Evolutionary conservation across 2,329 filamentous ascomycete species (phyloP).

Genomic region (Phyllosticta ampelicida): DNA sequence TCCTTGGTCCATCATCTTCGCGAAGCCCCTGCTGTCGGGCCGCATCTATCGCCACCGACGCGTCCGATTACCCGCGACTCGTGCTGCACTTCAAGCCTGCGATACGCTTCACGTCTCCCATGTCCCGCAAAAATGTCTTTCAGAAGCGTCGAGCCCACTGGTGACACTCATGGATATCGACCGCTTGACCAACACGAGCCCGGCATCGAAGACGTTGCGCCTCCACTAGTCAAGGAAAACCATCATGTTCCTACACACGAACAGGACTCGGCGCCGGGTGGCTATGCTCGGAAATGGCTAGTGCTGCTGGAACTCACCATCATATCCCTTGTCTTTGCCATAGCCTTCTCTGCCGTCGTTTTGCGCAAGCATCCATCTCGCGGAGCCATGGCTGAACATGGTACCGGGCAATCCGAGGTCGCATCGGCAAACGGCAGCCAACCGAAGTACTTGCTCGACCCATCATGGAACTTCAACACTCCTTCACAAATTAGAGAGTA

Average conservation of each 20-base stretch:
- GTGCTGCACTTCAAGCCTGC: neutral
- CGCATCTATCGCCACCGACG: neutral
- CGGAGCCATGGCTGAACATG: neutral
- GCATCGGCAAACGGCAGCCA: neutral
- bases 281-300: neutral
- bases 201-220: neutral
- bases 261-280: neutral
- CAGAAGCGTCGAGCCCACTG: neutral
- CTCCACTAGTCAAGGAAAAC: neutral
- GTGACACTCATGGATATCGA: neutral
- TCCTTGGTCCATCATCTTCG: neutral
- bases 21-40: neutral
- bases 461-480: constrained; percentile 45
- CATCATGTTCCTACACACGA: neutral
- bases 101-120: neutral
- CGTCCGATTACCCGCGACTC: neutral
- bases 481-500: constrained; percentile 45
- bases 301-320: constrained; percentile 1
- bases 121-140: neutral
- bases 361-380: neutral
- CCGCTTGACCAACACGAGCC: neutral
- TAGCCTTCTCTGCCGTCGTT: neutral
- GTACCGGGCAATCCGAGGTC: neutral
- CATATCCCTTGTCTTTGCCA: neutral
- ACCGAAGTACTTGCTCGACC: constrained; percentile 40